These are phyloP conservation scores for Colletotrichum trifolii DNA, from an alignment of 2,329 filamentous ascomycete species.

Conservation along the genomic window DNA sequence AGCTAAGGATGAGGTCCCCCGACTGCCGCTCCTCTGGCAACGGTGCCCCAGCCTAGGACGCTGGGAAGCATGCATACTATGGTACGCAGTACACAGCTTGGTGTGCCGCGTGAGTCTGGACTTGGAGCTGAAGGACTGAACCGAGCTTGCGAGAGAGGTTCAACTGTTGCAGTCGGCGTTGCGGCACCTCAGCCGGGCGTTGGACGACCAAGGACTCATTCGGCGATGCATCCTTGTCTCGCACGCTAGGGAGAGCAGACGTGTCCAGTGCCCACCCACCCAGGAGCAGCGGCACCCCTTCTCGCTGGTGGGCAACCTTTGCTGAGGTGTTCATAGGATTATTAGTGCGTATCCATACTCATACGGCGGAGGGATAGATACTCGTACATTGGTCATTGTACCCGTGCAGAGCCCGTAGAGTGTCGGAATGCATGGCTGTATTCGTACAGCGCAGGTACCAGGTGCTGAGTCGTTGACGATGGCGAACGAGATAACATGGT, in stretches of 20 bases:
- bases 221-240: conserved; percentile 7
- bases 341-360: too few relatives aligned
- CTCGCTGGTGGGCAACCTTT: neutral
- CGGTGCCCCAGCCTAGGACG: neutral
- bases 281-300: neutral
- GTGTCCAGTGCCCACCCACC: conserved; percentile 30
- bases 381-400: too few relatives aligned
- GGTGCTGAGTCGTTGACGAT: too few relatives aligned
- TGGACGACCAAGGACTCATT: conserved; percentile 9
- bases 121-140: neutral
- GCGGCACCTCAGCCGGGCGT: conserved; percentile 9
- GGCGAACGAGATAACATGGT: too few relatives aligned
- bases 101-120: neutral
- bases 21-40: too few relatives aligned
- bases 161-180: too few relatives aligned
- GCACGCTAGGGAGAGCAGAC: conserved; percentile 26
- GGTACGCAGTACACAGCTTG: too few relatives aligned
- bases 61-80: neutral
- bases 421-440: neutral
- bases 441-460: neutral
- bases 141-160: too few relatives aligned
- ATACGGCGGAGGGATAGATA: too few relatives aligned
- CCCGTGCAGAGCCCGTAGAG: too few relatives aligned
- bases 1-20: conserved; percentile 16
- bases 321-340: too few relatives aligned